phyloP scores from a whole-genome alignment of 2,329 filamentous ascomycete species.

The Leptodontidium sp. region DNA sequence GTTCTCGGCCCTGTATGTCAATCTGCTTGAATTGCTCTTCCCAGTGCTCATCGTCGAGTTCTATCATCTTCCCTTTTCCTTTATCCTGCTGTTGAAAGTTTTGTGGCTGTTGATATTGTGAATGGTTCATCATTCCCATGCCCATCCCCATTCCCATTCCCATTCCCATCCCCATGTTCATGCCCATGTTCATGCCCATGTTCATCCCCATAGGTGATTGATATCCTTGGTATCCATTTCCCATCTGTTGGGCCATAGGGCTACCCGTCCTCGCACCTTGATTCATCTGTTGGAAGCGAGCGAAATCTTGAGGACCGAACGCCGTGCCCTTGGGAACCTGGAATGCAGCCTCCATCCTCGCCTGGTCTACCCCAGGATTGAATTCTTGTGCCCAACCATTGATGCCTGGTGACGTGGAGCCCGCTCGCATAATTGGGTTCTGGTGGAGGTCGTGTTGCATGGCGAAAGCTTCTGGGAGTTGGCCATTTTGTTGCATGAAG shows the following conservation, averaged over 20 bases:
- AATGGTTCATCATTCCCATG: slow-evolving; percentile 54
- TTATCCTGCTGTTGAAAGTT: slow-evolving; percentile 60
- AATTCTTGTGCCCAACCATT: slow-evolving; percentile 72
- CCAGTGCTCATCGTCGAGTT: slow-evolving; percentile 94
- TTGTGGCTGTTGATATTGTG: slow-evolving; percentile 52
- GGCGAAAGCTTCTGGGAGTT: slow-evolving; percentile 55
- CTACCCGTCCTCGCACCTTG: slow-evolving; percentile 67
- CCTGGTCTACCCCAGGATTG: slow-evolving; percentile 64
- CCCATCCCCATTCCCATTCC: slow-evolving; percentile 58
- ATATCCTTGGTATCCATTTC: slow-evolving; percentile 55
- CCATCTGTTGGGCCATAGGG: slow-evolving; percentile 58
- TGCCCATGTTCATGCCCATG: slow-evolving; percentile 60
- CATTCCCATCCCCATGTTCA: slow-evolving; percentile 55
- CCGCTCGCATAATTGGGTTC: slow-evolving; percentile 39
- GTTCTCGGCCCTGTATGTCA: slow-evolving; percentile 66
- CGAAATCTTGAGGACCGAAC: slow-evolving; percentile 87
- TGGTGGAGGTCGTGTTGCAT: slow-evolving; percentile 47
- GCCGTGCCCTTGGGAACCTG: slow-evolving; percentile 63
- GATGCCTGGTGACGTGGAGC: slow-evolving; percentile 47
- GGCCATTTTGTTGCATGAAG: slow-evolving; percentile 82
- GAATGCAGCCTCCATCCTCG: slow-evolving; percentile 76
- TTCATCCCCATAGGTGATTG: slow-evolving; percentile 66
- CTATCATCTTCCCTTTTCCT: slow-evolving; percentile 92
- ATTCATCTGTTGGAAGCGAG: slow-evolving; percentile 81
- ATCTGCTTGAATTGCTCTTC: slow-evolving; percentile 95